These are phyloP conservation scores for Termitomyces sp. DNA, from an alignment of 768 basidiomycete genomes.

Conservation along the genomic window DNA sequence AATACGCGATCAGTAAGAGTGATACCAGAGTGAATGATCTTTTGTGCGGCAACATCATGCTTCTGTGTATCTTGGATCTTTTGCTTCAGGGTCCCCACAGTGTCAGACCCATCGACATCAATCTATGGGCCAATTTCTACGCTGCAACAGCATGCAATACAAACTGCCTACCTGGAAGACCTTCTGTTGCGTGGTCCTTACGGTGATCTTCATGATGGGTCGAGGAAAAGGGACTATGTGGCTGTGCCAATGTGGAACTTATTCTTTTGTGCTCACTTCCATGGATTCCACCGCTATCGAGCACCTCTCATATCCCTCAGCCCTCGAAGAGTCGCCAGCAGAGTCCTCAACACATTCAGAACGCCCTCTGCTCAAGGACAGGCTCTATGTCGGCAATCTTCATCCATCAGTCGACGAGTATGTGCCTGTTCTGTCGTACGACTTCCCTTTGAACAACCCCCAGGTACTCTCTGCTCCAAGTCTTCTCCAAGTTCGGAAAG, in stretches of 20 bases:
- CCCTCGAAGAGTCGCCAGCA: constrained; percentile 7
- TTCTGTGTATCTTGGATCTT: constrained; percentile 78
- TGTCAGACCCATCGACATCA: constrained; percentile 72
- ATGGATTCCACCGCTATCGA: constrained; percentile 8
- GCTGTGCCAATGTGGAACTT: constrained; percentile 3
- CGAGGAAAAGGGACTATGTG: neutral
- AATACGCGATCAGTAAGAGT: neutral
- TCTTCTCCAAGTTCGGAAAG: constrained; percentile 91
- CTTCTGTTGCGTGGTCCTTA: constrained; percentile 95
- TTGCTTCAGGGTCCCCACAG: constrained; percentile 72
- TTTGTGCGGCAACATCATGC: constrained; percentile 71
- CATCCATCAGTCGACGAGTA: constrained; percentile 86
- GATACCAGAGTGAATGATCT: constrained; percentile 92
- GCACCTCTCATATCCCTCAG: constrained; percentile 19
- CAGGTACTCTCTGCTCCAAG: constrained; percentile 83
- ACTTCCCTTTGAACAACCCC: neutral
- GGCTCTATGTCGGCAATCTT: constrained; percentile 88
- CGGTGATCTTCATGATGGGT: constrained; percentile 78
- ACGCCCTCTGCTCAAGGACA: constrained; percentile 50
- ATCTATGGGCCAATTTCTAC: constrained; percentile 34
- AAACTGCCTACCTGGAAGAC: constrained; percentile 61
- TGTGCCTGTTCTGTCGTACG: constrained; percentile 14
- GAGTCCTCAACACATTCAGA: constrained; percentile 18
- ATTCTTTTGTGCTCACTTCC: neutral
- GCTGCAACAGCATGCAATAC: neutral